Conservation (phyloP, 805 yeast species). For the Kazachstania kunashirensis region DNA sequence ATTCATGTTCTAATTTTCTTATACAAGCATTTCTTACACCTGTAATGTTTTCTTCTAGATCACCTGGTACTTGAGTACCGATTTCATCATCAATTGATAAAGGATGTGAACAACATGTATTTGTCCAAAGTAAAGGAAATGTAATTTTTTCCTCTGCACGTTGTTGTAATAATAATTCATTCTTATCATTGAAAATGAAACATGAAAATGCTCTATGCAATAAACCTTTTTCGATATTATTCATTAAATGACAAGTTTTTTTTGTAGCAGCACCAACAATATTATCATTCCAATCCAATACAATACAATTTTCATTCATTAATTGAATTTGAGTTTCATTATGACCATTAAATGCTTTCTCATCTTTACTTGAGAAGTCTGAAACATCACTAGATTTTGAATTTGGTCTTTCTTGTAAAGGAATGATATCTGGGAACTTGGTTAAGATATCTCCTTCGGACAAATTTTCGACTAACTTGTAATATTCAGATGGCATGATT, state of each 20-base stretch:
- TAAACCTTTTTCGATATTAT: slow-evolving; percentile 74
- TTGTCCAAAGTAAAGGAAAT: slow-evolving; percentile 95
- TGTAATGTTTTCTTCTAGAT: slow-evolving; percentile 48
- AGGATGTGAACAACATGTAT: slow-evolving; percentile 98
- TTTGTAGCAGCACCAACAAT: slow-evolving; percentile 94
- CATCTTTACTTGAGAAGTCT: slow-evolving; percentile 25
- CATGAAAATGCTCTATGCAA: slow-evolving; percentile 95
- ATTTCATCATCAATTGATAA: slow-evolving; percentile 73
- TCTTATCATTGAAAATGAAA: slow-evolving; percentile 74
- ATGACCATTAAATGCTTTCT: slow-evolving; percentile 64
- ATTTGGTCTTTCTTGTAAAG: slow-evolving; percentile 52
- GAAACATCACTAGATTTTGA: slow-evolving; percentile 34
- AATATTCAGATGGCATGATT: slow-evolving; percentile 36
- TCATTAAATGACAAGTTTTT: slow-evolving; percentile 81
- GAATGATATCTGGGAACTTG: slow-evolving; percentile 56
- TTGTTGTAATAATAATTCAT: slow-evolving; percentile 78
- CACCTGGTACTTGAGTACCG: slow-evolving; percentile 36
- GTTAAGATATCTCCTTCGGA: slow-evolving; percentile 40
- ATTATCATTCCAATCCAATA: slow-evolving; percentile 73
- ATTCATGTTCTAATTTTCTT: slow-evolving; percentile 85
- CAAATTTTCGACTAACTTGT: slow-evolving; percentile 45
- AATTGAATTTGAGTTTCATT: slow-evolving; percentile 89
- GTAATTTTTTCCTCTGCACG: slow-evolving; percentile 96
- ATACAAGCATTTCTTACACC: slow-evolving; percentile 87
- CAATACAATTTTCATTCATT: slow-evolving; percentile 96